Evolutionary conservation across 192 early-diverging fungal genomes (phyloP).

Genomic region (Rhizoclosmatium sp.): DNA sequence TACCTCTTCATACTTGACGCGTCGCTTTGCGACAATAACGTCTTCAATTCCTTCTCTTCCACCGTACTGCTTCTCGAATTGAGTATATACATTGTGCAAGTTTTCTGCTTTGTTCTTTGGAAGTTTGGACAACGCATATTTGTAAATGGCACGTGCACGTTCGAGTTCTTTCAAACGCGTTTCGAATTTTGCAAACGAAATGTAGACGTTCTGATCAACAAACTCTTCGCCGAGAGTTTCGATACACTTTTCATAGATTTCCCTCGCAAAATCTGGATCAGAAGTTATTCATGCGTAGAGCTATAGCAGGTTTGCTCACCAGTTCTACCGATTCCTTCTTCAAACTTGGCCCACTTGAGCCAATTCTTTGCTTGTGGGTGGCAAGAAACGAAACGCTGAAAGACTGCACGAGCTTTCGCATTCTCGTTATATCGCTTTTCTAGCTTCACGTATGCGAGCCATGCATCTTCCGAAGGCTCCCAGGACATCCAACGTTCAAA

Average conservation of each 20-base stretch:
- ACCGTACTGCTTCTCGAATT: conserved; percentile 98
- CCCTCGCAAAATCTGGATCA: conserved; percentile 73
- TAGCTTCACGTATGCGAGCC: conserved; percentile 95
- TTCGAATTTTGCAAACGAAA: conserved; percentile 98
- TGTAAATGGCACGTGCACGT: conserved; percentile 94
- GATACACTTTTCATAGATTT: conserved; percentile 88
- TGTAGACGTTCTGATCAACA: conserved; percentile 93
- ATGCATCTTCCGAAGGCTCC: conserved; percentile 92
- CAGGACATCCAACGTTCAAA: conserved; percentile 99
- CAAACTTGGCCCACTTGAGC: conserved; percentile 96
- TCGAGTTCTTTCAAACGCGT: conserved; percentile 89
- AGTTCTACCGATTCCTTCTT: conserved; percentile 79
- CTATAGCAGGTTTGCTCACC: conserved; percentile 53
- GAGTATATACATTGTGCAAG: conserved; percentile 91
- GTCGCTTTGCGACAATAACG: conserved; percentile 87
- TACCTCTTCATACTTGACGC: conserved; percentile 87
- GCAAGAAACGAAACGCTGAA: conserved; percentile 84
- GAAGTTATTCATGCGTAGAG: not conserved
- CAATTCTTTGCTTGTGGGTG: conserved; percentile 95
- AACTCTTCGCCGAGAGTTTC: conserved; percentile 87
- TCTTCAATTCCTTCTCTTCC: conserved; percentile 87
- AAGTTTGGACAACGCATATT: conserved; percentile 89
- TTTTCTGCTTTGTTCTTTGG: conserved; percentile 83
- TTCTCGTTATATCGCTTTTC: conserved; percentile 85
- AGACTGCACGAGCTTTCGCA: conserved; percentile 81